These are phyloP conservation scores for Acarospora socialis DNA, from an alignment of 2,329 filamentous ascomycete genomes.

Conservation along the genomic window DNA sequence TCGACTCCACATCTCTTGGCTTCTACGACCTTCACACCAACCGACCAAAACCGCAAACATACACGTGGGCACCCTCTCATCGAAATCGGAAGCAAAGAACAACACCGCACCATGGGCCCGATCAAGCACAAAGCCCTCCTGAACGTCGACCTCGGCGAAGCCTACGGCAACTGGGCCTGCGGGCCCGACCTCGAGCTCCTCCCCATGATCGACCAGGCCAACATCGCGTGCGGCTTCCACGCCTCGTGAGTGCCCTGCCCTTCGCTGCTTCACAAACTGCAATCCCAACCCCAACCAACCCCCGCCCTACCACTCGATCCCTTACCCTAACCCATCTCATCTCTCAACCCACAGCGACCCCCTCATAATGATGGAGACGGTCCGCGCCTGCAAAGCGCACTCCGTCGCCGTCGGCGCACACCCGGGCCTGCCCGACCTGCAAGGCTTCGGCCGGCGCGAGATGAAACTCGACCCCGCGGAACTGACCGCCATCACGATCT, in stretches of 20 bases:
- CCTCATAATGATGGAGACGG: constrained; percentile 48
- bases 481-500: constrained; percentile 42
- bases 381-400: constrained; percentile 43
- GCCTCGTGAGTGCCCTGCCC: constrained; percentile 19
- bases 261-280: neutral
- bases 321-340: neutral
- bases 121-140: constrained; percentile 38
- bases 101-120: constrained; percentile 27
- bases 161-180: constrained; percentile 31
- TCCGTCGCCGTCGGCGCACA: constrained; percentile 46
- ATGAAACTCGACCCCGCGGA: constrained; percentile 46
- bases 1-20: no score
- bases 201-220: constrained; percentile 46
- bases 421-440: constrained; percentile 49
- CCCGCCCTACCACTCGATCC: neutral
- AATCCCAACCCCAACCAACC: neutral
- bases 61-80: no score
- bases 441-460: constrained; percentile 49
- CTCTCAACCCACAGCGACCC: constrained; percentile 36
- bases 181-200: constrained; percentile 48
- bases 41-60: no score
- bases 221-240: constrained; percentile 47
- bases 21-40: no score
- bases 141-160: constrained; percentile 35
- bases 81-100: no score